A percentile compares a stretch with the other conserved stretches of the same genome.
Conservation (phyloP, 495 filamentous ascomycete species). For the Xylaria sp. region DNA sequence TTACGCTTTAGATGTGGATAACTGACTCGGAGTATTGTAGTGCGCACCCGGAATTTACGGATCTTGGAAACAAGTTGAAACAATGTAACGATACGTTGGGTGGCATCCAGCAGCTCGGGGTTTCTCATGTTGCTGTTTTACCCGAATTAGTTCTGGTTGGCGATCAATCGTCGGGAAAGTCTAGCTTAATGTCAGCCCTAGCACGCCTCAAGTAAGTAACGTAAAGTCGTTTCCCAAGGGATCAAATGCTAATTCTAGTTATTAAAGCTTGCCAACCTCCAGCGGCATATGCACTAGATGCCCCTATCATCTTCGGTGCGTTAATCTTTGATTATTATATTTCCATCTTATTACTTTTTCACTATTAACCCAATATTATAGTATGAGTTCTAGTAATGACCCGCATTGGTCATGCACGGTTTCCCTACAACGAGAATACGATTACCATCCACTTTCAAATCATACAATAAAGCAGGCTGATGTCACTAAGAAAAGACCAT, state of each 20-base stretch:
- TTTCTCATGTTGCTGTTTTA: slow-evolving; percentile 60
- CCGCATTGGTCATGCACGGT: slow-evolving; percentile 61
- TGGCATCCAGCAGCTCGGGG: slow-evolving; percentile 46
- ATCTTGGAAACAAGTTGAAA: slow-evolving; percentile 48
- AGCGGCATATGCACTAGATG: slow-evolving; percentile 74
- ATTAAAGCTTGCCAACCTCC: slow-evolving; percentile 61
- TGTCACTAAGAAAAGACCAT: slow-evolving; percentile 44
- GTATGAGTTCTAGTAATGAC: slow-evolving; percentile 39
- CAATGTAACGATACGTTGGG: slow-evolving; percentile 48
- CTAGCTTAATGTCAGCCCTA: slow-evolving; percentile 76
- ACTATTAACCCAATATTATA: not conserved
- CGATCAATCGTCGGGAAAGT: slow-evolving; percentile 79
- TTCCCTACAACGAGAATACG: slow-evolving; percentile 61
- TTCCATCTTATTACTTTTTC: no score
- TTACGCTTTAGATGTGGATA: not conserved
- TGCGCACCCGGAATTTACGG: slow-evolving; percentile 36
- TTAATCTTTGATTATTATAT: no score
- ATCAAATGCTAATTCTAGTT: not conserved
- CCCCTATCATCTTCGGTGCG: slow-evolving; percentile 69
- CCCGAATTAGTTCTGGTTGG: slow-evolving; percentile 81
- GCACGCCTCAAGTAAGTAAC: slow-evolving; percentile 62
- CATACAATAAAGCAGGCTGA: slow-evolving; percentile 33
- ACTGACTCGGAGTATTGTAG: not conserved
- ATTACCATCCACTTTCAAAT: slow-evolving; percentile 38
- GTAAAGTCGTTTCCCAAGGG: not conserved